Conservation (phyloP, 1,284 basidiomycete species). For the Pholiota adiposa region DNA sequence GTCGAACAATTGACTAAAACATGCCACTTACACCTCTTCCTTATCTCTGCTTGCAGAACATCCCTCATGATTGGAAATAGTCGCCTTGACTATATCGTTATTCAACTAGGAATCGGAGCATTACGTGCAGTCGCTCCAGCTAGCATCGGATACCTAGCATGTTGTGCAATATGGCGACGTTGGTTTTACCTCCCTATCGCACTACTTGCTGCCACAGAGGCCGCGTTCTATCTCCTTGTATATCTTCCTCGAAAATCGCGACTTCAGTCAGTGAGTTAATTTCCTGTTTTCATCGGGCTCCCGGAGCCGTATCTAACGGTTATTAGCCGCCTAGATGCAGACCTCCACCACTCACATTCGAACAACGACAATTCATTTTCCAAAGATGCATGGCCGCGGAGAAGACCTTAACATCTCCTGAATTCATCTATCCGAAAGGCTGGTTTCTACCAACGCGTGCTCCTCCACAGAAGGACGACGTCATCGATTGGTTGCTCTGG, state of each 20-base stretch:
- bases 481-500: conserved; percentile 69
- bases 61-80: conserved; percentile 47
- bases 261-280: conserved; percentile 51
- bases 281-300: not conserved
- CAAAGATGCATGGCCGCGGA: conserved; percentile 44
- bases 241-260: conserved; percentile 49
- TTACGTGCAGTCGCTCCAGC: conserved; percentile 55
- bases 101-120: conserved; percentile 47
- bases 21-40: too few relatives aligned
- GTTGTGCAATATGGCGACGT: conserved; percentile 28
- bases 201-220: conserved; percentile 45
- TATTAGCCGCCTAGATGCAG: conserved; percentile 45
- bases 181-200: conserved; percentile 27
- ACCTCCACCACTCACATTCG: conserved; percentile 40
- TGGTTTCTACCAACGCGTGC: conserved; percentile 54
- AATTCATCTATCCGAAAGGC: conserved; percentile 43
- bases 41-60: too few relatives aligned
- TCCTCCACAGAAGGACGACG: conserved; percentile 48
- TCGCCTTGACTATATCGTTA: conserved; percentile 56
- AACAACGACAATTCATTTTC: conserved; percentile 53
- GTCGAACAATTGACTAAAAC: too few relatives aligned
- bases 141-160: conserved; percentile 47
- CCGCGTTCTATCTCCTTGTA: conserved; percentile 50
- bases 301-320: not conserved
- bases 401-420: conserved; percentile 12